These are phyloP conservation scores for Castanospermum australe DNA, from an alignment of 306 rosid species.

Conservation along the genomic window DNA sequence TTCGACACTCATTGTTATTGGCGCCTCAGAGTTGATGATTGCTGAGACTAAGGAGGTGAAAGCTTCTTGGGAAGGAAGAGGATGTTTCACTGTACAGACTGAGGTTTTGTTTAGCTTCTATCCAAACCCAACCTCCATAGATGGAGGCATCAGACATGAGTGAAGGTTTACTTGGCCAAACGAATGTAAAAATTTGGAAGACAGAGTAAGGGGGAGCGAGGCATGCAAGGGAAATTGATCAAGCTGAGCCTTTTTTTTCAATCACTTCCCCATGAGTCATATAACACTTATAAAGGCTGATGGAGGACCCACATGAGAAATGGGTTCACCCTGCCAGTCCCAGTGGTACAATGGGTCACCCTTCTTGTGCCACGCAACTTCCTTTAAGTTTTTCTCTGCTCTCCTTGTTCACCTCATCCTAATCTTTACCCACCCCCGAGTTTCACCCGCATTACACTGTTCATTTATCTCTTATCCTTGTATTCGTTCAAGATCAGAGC, in stretches of 20 bases:
- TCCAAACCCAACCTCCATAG: too few relatives aligned
- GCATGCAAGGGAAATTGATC: slow-evolving; percentile 31
- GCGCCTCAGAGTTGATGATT: too few relatives aligned
- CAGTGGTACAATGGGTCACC: slow-evolving; percentile 33
- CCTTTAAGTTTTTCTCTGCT: background rate
- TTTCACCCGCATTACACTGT: slow-evolving; percentile 49
- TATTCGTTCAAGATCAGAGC: slow-evolving; percentile 15
- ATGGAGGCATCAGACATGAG: too few relatives aligned
- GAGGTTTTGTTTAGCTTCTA: too few relatives aligned
- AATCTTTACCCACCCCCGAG: background rate
- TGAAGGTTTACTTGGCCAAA: too few relatives aligned
- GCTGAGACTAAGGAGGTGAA: too few relatives aligned
- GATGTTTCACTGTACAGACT: too few relatives aligned
- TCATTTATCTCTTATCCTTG: slow-evolving; percentile 45
- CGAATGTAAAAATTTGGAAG: too few relatives aligned
- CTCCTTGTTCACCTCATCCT: background rate
- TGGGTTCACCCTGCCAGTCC: slow-evolving; percentile 39
- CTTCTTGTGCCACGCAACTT: slow-evolving; percentile 46
- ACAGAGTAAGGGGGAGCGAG: too few relatives aligned
- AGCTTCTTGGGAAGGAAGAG: background rate
- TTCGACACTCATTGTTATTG: slow-evolving; percentile 36
- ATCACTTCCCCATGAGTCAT: slow-evolving; percentile 44
- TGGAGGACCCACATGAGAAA: slow-evolving; percentile 39
- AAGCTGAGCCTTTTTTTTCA: slow-evolving; percentile 9
- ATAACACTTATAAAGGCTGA: slow-evolving; percentile 44